Percentiles rank a stretch among this genome's conserved stretches.
Evolutionary conservation across 495 filamentous ascomycete species (phyloP).

Genomic region (Penicillium psychrofluorescens): DNA sequence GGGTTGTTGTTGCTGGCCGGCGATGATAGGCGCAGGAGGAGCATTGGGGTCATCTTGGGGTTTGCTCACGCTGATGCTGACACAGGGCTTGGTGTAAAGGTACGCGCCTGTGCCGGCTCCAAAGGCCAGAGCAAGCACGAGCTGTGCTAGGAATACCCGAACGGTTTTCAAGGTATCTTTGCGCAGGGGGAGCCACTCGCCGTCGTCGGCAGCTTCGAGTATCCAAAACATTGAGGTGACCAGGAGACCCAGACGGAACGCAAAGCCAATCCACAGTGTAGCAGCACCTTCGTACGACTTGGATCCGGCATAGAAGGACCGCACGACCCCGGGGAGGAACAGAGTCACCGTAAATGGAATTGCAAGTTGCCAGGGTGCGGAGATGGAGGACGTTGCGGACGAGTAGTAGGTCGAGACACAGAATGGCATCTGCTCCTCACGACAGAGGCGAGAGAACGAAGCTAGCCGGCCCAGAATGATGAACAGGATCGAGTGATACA

Average conservation of each 20-base stretch:
- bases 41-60: slow-evolving; percentile 19
- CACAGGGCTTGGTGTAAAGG: slow-evolving; percentile 66
- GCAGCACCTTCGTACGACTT: slow-evolving; percentile 82
- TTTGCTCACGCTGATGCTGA: slow-evolving; percentile 47
- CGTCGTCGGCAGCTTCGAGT: slow-evolving; percentile 85
- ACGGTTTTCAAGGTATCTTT: slow-evolving; percentile 61
- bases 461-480: slow-evolving; percentile 72
- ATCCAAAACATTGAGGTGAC: slow-evolving; percentile 79
- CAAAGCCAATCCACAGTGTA: slow-evolving; percentile 72
- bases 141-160: slow-evolving; percentile 68
- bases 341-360: slow-evolving; percentile 72
- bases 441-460: slow-evolving; percentile 86
- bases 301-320: slow-evolving; percentile 66
- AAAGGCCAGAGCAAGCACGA: slow-evolving; percentile 62
- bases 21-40: slow-evolving; percentile 26
- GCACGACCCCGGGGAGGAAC: slow-evolving; percentile 69
- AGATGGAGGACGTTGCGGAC: slow-evolving; percentile 84
- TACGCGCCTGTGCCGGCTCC: slow-evolving; percentile 64
- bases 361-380: slow-evolving; percentile 79
- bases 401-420: slow-evolving; percentile 95
- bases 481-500: slow-evolving; percentile 81
- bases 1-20: slow-evolving; percentile 17
- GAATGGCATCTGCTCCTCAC: slow-evolving; percentile 97
- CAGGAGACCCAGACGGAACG: slow-evolving; percentile 68
- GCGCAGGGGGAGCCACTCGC: slow-evolving; percentile 64